These are phyloP conservation scores for Neurospora sp. DNA, from an alignment of 495 filamentous ascomycete genomes.

Conservation along the genomic window DNA sequence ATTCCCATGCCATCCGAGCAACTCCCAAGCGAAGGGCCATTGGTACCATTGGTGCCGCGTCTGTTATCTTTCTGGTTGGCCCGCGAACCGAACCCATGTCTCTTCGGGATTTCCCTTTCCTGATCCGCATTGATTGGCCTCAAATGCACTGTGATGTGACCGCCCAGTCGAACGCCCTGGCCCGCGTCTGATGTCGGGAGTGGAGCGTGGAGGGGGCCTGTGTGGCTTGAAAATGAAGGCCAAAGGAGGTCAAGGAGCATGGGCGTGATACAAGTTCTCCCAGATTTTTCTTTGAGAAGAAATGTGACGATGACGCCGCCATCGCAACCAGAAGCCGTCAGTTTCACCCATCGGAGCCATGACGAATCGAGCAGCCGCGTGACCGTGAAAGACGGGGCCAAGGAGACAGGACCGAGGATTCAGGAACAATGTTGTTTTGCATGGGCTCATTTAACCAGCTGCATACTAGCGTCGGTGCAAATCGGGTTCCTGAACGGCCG, in stretches of 20 bases:
- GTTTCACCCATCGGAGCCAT: not conserved
- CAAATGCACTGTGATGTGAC: not conserved
- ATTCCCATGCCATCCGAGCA: not conserved
- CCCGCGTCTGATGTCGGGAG: not conserved
- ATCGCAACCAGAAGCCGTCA: not conserved
- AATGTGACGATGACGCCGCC: not conserved
- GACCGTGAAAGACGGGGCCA: not conserved
- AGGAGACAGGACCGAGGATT: not conserved
- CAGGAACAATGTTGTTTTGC: not conserved
- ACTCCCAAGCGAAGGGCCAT: not conserved
- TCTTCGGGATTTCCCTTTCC: conserved; percentile 10
- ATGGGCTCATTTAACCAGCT: not conserved
- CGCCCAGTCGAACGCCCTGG: not conserved
- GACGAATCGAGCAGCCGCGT: not conserved
- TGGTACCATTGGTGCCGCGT: not conserved
- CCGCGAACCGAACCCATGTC: conserved; percentile 8
- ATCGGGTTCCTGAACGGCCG: not conserved
- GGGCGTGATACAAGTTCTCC: not conserved
- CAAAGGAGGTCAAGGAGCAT: not conserved
- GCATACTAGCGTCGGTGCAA: not conserved
- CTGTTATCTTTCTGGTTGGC: conserved; percentile 6
- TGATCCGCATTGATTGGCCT: conserved; percentile 2
- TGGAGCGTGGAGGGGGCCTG: not conserved
- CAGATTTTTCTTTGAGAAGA: not conserved
- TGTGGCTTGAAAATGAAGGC: not conserved